These are phyloP conservation scores for Phytopythium aichiense DNA, from an alignment of 352 stramenopile genomes.

Conservation along the genomic window DNA sequence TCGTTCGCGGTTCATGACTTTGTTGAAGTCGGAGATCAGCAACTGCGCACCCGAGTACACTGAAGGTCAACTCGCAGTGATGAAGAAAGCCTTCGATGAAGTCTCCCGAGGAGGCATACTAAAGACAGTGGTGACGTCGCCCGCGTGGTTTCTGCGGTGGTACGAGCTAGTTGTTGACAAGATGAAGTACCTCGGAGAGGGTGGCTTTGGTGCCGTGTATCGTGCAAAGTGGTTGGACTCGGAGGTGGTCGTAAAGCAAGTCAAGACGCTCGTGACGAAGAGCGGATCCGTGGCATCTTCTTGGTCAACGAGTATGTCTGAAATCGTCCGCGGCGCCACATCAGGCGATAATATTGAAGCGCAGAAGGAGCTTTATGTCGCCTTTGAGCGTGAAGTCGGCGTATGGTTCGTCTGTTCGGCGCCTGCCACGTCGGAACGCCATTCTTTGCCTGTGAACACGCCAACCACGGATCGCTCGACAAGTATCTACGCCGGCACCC, in stretches of 20 bases:
- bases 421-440: slow-evolving; percentile 9
- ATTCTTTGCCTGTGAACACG: slow-evolving; percentile 14
- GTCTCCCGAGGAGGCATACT: no score
- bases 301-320: background rate
- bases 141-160: slow-evolving; percentile 14
- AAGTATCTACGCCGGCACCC: slow-evolving; percentile 8
- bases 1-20: background rate
- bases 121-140: background rate
- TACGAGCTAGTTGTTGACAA: slow-evolving; percentile 11
- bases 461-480: slow-evolving; percentile 8
- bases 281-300: background rate
- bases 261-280: background rate
- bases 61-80: background rate
- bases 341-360: background rate
- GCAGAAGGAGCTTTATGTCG: background rate
- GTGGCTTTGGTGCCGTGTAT: slow-evolving; percentile 1
- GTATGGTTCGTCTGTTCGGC: slow-evolving; percentile 11
- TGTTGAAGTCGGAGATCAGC: background rate
- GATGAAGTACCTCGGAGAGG: slow-evolving; percentile 1
- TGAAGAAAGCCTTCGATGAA: slow-evolving; percentile 2
- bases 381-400: slow-evolving; percentile 10
- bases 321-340: background rate
- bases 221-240: slow-evolving; percentile 1
- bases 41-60: background rate
- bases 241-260: slow-evolving; percentile 2